Conservation (phyloP, 140 eudicot species). For the Ambrosia hybrid region DNA sequence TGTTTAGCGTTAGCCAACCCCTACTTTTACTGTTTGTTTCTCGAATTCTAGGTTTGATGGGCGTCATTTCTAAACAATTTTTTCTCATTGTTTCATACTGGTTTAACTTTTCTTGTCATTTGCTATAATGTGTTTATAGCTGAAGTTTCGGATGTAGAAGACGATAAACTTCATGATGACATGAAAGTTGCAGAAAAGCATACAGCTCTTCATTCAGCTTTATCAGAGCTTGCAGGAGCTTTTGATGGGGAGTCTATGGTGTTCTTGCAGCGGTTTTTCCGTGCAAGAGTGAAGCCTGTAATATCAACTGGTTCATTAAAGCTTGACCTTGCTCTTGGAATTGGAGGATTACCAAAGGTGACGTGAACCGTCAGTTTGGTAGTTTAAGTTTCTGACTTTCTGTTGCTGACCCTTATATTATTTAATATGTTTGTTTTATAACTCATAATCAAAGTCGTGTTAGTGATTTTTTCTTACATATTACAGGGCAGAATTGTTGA, state of each 20-base stretch:
- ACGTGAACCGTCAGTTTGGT: background rate
- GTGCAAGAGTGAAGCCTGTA: slow-evolving; percentile 67
- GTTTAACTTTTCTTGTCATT: slow-evolving; percentile 11
- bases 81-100: background rate
- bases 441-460: background rate
- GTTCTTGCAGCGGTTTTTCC: slow-evolving; percentile 80
- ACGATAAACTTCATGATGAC: slow-evolving; percentile 64
- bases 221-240: slow-evolving; percentile 69
- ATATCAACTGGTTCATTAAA: slow-evolving; percentile 90
- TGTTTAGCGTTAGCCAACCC: too few species aligned
- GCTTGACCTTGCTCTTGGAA: slow-evolving; percentile 95
- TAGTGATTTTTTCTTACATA: slow-evolving; percentile 2
- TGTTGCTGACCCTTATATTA: background rate
- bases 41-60: background rate
- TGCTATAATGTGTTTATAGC: slow-evolving; percentile 30
- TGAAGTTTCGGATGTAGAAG: slow-evolving; percentile 60
- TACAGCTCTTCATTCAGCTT: slow-evolving; percentile 72
- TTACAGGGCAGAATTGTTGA: slow-evolving; percentile 94
- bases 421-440: background rate
- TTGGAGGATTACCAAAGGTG: slow-evolving; percentile 98
- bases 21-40: background rate
- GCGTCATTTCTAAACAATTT: background rate
- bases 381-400: background rate
- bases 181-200: slow-evolving; percentile 61
- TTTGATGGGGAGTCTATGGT: slow-evolving; percentile 82